phyloP scores from a whole-genome alignment of 805 yeast species.

The Pichia manshurica region DNA sequence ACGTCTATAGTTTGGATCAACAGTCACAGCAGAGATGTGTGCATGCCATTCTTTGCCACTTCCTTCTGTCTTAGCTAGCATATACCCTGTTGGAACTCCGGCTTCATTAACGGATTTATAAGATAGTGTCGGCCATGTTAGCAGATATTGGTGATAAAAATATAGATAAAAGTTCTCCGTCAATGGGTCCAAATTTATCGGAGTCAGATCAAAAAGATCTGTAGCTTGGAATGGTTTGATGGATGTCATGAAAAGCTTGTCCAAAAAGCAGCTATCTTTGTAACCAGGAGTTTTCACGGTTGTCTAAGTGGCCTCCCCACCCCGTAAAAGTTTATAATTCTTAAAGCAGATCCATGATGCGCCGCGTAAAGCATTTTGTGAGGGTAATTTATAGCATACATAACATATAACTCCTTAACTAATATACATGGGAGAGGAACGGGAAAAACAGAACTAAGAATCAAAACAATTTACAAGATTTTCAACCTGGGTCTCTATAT shows the following conservation, averaged over 20 bases:
- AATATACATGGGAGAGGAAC: no score
- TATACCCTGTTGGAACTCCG: slow-evolving; percentile 53
- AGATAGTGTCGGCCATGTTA: slow-evolving; percentile 83
- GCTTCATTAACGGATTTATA: slow-evolving; percentile 54
- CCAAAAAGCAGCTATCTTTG: background rate
- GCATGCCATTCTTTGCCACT: slow-evolving; percentile 83
- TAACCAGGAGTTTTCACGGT: no score
- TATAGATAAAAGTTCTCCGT: slow-evolving; percentile 87
- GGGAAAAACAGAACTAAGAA: no score
- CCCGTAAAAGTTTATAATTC: no score
- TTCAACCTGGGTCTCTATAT: background rate
- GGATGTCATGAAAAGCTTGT: slow-evolving; percentile 64
- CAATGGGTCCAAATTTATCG: slow-evolving; percentile 78
- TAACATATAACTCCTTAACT: no score
- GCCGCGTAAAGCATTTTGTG: no score
- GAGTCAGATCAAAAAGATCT: slow-evolving; percentile 66
- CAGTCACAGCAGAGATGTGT: slow-evolving; percentile 94
- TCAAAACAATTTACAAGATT: background rate
- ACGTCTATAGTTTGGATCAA: slow-evolving; percentile 75
- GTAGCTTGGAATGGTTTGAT: slow-evolving; percentile 82
- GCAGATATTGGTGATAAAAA: slow-evolving; percentile 78
- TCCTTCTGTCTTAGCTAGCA: slow-evolving; percentile 98
- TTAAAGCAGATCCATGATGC: no score
- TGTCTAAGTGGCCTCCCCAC: no score
- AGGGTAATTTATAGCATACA: no score